phyloP scores from a whole-genome alignment of 2,329 filamentous ascomycete species.

The Stachybotrys echinatus region DNA sequence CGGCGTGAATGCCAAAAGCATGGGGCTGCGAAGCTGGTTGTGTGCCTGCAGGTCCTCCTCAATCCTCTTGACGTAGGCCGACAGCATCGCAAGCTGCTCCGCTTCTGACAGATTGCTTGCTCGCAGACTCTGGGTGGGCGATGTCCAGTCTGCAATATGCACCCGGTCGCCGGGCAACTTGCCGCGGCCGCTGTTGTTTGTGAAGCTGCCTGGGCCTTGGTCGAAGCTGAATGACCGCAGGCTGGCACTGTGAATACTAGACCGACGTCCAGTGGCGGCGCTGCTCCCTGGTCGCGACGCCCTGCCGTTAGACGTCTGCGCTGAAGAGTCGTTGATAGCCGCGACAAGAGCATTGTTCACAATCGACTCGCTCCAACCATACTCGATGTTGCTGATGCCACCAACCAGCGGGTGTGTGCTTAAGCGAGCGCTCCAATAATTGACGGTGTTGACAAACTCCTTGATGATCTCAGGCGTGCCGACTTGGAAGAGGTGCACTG shows the following conservation, averaged over 20 bases:
- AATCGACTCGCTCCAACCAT: slow-evolving; percentile 87
- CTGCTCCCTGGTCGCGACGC: slow-evolving; percentile 47
- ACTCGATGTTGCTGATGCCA: slow-evolving; percentile 94
- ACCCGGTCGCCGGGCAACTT: slow-evolving; percentile 82
- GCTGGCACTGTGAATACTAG: slow-evolving; percentile 46
- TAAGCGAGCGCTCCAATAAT: slow-evolving; percentile 94
- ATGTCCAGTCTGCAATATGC: slow-evolving; percentile 80
- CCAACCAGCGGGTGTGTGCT: slow-evolving; percentile 91
- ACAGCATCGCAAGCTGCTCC: slow-evolving; percentile 73
- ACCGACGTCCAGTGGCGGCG: slow-evolving; percentile 32
- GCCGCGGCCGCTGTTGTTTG: slow-evolving; percentile 40
- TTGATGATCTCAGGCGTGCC: slow-evolving; percentile 91
- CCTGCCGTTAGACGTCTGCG: slow-evolving; percentile 22
- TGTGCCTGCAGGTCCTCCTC: slow-evolving; percentile 82
- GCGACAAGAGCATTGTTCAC: slow-evolving; percentile 57
- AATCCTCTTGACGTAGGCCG: slow-evolving; percentile 75
- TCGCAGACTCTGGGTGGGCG: slow-evolving; percentile 86
- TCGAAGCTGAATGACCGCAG: slow-evolving; percentile 57
- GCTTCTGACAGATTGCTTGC: slow-evolving; percentile 71
- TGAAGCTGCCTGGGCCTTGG: slow-evolving; percentile 46
- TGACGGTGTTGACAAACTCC: slow-evolving; percentile 90
- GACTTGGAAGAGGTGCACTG: slow-evolving; percentile 96
- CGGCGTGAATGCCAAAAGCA: slow-evolving; percentile 85
- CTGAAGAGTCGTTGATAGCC: slow-evolving; percentile 43
- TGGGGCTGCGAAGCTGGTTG: slow-evolving; percentile 80